Percentiles rank a stretch among this genome's conserved stretches.
Conservation (phyloP, 2,329 filamentous ascomycete species). For the Dryadomyces quercus-mongolicae region DNA sequence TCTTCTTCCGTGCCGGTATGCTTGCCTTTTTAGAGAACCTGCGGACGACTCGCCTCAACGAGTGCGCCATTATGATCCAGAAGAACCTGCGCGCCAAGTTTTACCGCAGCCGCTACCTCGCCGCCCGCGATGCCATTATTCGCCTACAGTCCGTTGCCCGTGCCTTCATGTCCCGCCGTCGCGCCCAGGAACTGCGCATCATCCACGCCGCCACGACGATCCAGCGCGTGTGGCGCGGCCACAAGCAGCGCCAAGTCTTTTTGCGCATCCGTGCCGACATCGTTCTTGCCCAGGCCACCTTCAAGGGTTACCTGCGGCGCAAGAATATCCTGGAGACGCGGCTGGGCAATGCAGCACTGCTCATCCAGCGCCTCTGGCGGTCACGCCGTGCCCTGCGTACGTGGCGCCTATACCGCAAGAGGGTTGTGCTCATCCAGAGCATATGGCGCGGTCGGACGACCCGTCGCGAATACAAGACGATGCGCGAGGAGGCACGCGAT, state of each 20-base stretch:
- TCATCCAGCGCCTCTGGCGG: conserved; percentile 87
- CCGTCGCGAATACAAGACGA: conserved; percentile 72
- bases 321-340: conserved; percentile 90
- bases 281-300: conserved; percentile 76
- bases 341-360: conserved; percentile 77
- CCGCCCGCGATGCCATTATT: conserved; percentile 71
- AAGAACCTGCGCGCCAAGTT: conserved; percentile 96
- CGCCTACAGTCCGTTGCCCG: conserved; percentile 66
- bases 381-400: conserved; percentile 63
- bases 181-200: conserved; percentile 68
- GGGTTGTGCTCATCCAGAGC: conserved; percentile 82
- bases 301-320: conserved; percentile 84
- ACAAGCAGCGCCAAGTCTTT: conserved; percentile 78
- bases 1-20: conserved; percentile 99
- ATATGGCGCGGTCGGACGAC: conserved; percentile 81
- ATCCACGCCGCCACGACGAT: conserved; percentile 86
- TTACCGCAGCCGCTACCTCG: conserved; percentile 82
- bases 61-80: conserved; percentile 94
- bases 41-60: conserved; percentile 78
- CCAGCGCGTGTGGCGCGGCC: conserved; percentile 87
- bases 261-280: conserved; percentile 68
- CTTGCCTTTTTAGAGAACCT: conserved; percentile 94
- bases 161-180: conserved; percentile 65
- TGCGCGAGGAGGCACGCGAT: conserved; percentile 92
- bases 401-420: conserved; percentile 83